Percentiles rank a stretch among this genome's conserved stretches.
Conservation (phyloP, 768 basidiomycete genomes). For the Saitozyma podzolica region DNA sequence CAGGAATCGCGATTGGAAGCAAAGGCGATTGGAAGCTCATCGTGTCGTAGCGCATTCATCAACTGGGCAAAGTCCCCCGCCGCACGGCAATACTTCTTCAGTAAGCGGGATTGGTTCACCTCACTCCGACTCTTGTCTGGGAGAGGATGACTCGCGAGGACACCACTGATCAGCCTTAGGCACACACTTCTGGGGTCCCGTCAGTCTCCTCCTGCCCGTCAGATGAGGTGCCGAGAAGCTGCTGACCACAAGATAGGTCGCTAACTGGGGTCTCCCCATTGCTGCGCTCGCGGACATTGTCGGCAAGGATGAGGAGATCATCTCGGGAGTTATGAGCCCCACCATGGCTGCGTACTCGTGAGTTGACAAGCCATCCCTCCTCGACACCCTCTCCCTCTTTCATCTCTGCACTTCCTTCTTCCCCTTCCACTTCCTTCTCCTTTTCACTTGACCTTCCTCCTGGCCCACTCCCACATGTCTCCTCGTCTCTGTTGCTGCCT, state of each 20-base stretch:
- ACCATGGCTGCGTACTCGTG: slow-evolving; percentile 90
- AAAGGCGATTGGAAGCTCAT: background rate
- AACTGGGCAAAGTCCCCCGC: slow-evolving; percentile 89
- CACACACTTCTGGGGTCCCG: slow-evolving; percentile 98
- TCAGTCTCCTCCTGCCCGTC: slow-evolving; percentile 56
- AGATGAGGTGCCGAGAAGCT: background rate
- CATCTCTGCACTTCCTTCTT: background rate
- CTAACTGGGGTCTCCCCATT: slow-evolving; percentile 96
- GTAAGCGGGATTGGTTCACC: slow-evolving; percentile 57
- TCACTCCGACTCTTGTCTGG: slow-evolving; percentile 2
- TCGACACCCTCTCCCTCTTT: background rate
- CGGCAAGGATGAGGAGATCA: slow-evolving; percentile 88
- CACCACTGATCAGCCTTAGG: slow-evolving; percentile 56
- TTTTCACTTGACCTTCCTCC: background rate
- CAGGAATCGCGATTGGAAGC: no score
- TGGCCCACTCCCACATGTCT: background rate
- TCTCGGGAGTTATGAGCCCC: slow-evolving; percentile 95
- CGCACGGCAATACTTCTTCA: slow-evolving; percentile 91
- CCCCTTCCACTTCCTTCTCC: background rate
- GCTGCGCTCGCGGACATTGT: slow-evolving; percentile 85
- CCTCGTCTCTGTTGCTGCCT: no score
- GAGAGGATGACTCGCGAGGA: slow-evolving; percentile 24
- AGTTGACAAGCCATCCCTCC: slow-evolving; percentile 52
- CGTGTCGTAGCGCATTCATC: slow-evolving; percentile 40
- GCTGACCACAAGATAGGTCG: slow-evolving; percentile 62